These are phyloP conservation scores for Naematelia encephala DNA, from an alignment of 768 basidiomycete species.

Conservation along the genomic window DNA sequence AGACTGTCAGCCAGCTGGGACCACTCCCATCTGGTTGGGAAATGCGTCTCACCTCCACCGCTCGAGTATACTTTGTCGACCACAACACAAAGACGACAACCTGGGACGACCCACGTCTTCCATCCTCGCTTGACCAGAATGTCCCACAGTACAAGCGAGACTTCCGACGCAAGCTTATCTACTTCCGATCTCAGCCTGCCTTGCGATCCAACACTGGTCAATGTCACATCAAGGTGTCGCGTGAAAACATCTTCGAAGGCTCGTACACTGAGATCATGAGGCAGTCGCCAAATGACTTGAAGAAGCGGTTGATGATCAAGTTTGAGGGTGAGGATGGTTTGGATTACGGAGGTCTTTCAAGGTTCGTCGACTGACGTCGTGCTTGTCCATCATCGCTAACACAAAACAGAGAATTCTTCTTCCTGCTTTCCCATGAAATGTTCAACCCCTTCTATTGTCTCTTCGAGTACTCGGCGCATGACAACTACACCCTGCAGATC, in stretches of 20 bases:
- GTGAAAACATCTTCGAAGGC: constrained; percentile 98
- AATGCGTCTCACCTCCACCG: constrained; percentile 97
- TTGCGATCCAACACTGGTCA: constrained; percentile 98
- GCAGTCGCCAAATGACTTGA: constrained; percentile 95
- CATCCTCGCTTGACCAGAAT: constrained; percentile 90
- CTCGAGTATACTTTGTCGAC: constrained; percentile 98
- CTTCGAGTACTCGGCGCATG: constrained; percentile 99
- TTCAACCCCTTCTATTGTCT: constrained; percentile 99
- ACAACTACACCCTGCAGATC: constrained; percentile 99
- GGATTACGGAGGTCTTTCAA: constrained; percentile 96
- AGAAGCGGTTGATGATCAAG: constrained; percentile 99
- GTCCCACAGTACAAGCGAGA: constrained; percentile 99
- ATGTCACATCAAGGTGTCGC: constrained; percentile 96
- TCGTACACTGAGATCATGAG: constrained; percentile 98
- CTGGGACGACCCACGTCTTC: constrained; percentile 97
- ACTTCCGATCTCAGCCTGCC: constrained; percentile 97
- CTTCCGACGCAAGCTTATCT: constrained; percentile 97
- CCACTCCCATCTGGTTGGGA: constrained; percentile 98
- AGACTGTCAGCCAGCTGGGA: constrained; percentile 93
- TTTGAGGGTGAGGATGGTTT: constrained; percentile 98
- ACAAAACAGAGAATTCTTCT: constrained; percentile 88
- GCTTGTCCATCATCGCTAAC: constrained; percentile 1
- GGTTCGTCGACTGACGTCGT: constrained; percentile 57
- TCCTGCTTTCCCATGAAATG: constrained; percentile 99
- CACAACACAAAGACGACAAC: constrained; percentile 99